Base-by-base conservation (phyloP, 331 rosid genomes). In the Phaseolus coccineus region DNA sequence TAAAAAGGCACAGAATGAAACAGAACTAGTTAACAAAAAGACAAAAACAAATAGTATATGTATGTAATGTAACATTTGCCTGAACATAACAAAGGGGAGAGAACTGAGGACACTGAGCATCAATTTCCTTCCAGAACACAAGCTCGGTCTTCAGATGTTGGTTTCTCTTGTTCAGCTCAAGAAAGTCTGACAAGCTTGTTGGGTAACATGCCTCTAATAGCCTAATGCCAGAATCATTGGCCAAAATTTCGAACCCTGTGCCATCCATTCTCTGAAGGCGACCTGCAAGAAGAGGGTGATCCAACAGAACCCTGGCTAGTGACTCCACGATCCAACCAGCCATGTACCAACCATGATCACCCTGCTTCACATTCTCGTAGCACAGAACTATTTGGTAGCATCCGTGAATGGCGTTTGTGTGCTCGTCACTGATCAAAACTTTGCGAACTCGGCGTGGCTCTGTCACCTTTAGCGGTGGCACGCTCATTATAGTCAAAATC, bases 241-340 rank as follows among this genome's bases (percentile, higher is more conserved):
- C 74, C 61, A 91, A 90, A 58, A 91, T 75, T 42, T 86, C 78
- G 5, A 79, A 48, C 7, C 22, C 44, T 1, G 30, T 67, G 0
- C 28, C 19, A 11, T 74, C 51, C 5, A 6, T 78, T 65, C 63
- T 37, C 0, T 73, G 80, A 3, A 89, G 74, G 19, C 96, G 73
- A 10, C 93, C 96, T 3, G 88, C 86, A 1, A 91, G 82, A 3
- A 91, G 7, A n/a, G 96, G 92, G 7, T 87, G 58, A n/a, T 83
- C 85, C 76, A 48, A 33, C 4, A 91, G 10, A 0, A 82, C 88
- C 69, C 22, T 80, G 9, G 80, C 86, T 0, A 91, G 89, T 0
- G 96, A 91, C 78, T 91, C 93, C 79, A 76, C 86, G n/a, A 73
- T 66, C 92, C 91, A 86, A 4, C 96, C 90, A 5, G 88, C 90